Conservation (phyloP, 192 early-diverging fungal genomes). For the Dissophora ornata region DNA sequence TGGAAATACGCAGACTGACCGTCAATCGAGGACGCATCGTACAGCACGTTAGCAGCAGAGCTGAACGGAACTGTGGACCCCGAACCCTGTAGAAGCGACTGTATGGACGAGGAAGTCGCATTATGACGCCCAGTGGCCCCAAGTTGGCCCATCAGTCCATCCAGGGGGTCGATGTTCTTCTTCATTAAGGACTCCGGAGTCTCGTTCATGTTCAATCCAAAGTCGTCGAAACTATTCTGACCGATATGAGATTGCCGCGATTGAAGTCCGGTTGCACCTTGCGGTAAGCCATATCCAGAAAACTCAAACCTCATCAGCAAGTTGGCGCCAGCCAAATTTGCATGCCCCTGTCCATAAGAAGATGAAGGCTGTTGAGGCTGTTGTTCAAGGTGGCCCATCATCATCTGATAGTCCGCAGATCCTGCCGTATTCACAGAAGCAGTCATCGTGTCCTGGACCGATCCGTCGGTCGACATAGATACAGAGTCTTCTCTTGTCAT, state of each 20-base stretch:
- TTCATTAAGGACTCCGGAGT: constrained; percentile 36
- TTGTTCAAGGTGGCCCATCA: neutral
- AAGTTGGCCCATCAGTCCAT: neutral
- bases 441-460: neutral
- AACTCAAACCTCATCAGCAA: too few species aligned
- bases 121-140: too few species aligned
- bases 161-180: constrained; percentile 33
- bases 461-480: neutral
- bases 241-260: neutral
- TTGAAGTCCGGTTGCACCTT: too few species aligned
- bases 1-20: constrained; percentile 16
- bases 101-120: too few species aligned
- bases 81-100: neutral
- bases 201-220: constrained; percentile 26
- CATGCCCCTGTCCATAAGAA: too few species aligned
- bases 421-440: neutral
- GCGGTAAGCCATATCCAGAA: too few species aligned
- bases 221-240: constrained; percentile 3
- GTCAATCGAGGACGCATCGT: neutral
- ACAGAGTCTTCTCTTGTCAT: constrained; percentile 9
- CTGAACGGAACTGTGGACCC: constrained; percentile 1
- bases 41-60: neutral
- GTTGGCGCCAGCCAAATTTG: too few species aligned
- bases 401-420: constrained; percentile 6
- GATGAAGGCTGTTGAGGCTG: constrained; percentile 13